These are phyloP conservation scores for Arachis monticola DNA, from an alignment of 331 rosid genomes.

Conservation along the genomic window DNA sequence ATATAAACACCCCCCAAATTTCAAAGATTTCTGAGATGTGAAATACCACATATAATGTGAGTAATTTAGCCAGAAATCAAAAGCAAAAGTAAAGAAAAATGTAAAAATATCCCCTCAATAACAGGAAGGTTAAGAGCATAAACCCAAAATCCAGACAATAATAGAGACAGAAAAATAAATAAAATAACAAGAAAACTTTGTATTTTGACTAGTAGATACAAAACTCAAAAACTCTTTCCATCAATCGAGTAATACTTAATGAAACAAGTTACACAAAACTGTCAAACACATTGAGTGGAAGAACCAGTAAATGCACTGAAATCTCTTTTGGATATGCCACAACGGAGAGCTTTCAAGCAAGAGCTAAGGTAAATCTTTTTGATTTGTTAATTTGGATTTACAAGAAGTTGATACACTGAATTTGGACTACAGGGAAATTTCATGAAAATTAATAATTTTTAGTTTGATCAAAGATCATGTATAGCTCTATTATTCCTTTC, in stretches of 20 bases:
- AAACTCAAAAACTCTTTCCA: background rate
- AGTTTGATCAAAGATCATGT: background rate
- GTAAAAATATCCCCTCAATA: conserved; percentile 22
- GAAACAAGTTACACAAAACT: background rate
- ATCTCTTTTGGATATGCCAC: background rate
- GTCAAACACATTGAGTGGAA: background rate
- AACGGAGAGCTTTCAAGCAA: background rate
- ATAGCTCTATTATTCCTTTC: background rate
- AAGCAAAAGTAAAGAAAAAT: background rate
- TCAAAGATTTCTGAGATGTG: conserved; percentile 30
- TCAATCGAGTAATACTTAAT: background rate
- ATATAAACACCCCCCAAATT: conserved; percentile 35
- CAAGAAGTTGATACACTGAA: background rate
- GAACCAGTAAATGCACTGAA: background rate
- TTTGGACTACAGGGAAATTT: background rate
- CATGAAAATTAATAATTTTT: background rate
- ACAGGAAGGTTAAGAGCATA: background rate
- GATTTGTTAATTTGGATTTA: background rate
- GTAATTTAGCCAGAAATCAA: conserved; percentile 4
- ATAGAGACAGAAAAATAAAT: background rate
- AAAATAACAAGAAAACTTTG: background rate
- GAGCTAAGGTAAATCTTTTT: background rate
- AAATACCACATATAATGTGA: conserved; percentile 37
- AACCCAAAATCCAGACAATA: background rate
- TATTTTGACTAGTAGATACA: background rate